phyloP scores from a whole-genome alignment of 2,329 filamentous ascomycete species.

The Neofusicoccum umdonicola region DNA sequence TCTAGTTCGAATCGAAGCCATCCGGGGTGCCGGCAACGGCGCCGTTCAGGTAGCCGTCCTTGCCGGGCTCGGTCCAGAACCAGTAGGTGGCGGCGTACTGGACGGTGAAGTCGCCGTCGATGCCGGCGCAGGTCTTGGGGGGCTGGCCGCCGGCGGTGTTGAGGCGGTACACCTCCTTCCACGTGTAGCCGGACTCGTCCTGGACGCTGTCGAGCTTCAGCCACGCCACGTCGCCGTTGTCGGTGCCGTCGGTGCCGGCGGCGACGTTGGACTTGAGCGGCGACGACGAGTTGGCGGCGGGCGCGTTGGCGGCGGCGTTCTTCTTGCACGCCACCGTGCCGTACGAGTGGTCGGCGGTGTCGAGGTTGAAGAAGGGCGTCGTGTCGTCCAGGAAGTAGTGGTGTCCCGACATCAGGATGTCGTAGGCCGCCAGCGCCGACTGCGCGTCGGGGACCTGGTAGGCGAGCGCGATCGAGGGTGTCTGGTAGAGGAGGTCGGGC shows the following conservation, averaged over 20 bases:
- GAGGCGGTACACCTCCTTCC: constrained; percentile 78
- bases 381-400: constrained; percentile 75
- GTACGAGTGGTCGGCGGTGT: constrained; percentile 51
- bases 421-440: constrained; percentile 51
- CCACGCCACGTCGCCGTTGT: constrained; percentile 71
- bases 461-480: constrained; percentile 67
- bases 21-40: neutral
- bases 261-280: constrained; percentile 45
- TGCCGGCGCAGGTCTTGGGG: constrained; percentile 69
- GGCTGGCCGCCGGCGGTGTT: constrained; percentile 78
- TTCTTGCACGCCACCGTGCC: constrained; percentile 66
- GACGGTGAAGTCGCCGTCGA: constrained; percentile 64
- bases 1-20: neutral
- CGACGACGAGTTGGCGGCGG: constrained; percentile 33
- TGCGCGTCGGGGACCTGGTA: constrained; percentile 55
- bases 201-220: constrained; percentile 61
- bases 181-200: constrained; percentile 46
- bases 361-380: constrained; percentile 78
- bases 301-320: constrained; percentile 60
- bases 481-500: constrained; percentile 62
- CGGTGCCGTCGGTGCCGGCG: constrained; percentile 18
- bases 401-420: constrained; percentile 66
- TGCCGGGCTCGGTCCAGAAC: constrained; percentile 44
- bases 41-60: constrained; percentile 4
- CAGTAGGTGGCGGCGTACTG: constrained; percentile 81